Evolutionary conservation across 768 basidiomycete genomes (phyloP).

Genomic region (Suillus weaverae): DNA sequence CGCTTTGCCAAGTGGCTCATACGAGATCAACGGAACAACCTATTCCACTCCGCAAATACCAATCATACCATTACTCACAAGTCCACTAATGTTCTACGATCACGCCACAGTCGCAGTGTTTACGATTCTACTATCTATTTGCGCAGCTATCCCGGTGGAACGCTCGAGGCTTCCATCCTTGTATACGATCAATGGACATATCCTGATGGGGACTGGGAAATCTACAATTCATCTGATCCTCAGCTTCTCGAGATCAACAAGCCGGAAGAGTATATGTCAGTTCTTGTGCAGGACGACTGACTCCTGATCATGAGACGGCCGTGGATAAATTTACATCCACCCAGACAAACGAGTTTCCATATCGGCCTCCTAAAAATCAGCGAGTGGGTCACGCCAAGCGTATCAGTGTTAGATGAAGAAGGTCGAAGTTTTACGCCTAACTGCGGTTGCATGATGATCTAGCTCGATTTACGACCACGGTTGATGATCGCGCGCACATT

Average conservation of each 20-base stretch:
- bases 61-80: constrained; percentile 8
- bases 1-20: constrained; percentile 18
- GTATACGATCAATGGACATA: background rate
- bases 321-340: constrained; percentile 1
- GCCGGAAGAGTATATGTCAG: background rate
- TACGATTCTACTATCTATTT: background rate
- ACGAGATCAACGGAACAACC: constrained; percentile 30
- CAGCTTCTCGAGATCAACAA: background rate
- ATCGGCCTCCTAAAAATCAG: constrained; percentile 32
- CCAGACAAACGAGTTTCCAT: constrained; percentile 29
- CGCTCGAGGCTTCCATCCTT: background rate
- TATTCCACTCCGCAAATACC: constrained; percentile 21
- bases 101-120: background rate
- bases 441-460: constrained; percentile 13
- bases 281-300: background rate
- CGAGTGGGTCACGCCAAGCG: constrained; percentile 40
- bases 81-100: constrained; percentile 10
- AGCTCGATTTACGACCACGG: background rate
- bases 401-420: constrained; percentile 40
- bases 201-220: background rate
- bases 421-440: background rate
- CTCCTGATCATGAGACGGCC: background rate
- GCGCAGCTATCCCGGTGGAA: background rate
- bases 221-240: background rate
- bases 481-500: background rate